These are phyloP conservation scores for Lipomyces mesembrius DNA, from an alignment of 805 yeast genomes.

Conservation along the genomic window DNA sequence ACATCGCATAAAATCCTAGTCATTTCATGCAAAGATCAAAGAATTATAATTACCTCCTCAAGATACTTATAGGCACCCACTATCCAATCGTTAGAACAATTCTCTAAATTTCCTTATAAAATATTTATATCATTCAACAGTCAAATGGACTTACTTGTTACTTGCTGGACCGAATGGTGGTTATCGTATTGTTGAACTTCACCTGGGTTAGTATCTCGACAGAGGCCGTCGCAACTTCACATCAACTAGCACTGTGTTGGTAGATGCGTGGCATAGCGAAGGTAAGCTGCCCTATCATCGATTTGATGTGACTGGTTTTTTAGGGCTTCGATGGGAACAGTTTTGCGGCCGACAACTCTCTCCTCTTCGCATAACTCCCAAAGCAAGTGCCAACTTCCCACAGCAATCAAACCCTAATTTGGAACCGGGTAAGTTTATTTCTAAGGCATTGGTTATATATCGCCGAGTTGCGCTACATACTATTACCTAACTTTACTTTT, in stretches of 20 bases:
- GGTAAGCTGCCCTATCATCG: not conserved
- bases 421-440: no score
- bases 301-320: not conserved
- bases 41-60: slow-evolving; percentile 63
- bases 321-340: no score
- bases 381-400: no score
- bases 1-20: not conserved
- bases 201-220: not conserved
- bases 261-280: no score
- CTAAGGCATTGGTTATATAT: no score
- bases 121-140: not conserved
- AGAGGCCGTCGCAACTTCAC: not conserved
- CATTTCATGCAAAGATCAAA: not conserved
- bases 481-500: no score
- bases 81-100: slow-evolving; percentile 36
- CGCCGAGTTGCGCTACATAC: no score
- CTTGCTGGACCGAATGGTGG: slow-evolving; percentile 6
- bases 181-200: not conserved
- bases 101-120: not conserved
- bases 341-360: no score
- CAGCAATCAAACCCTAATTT: no score
- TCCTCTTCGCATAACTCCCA: no score
- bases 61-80: slow-evolving; percentile 99
- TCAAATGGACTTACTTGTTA: slow-evolving; percentile 21
- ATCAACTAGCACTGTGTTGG: no score